phyloP scores from a whole-genome alignment of 2,329 filamentous ascomycete genomes.

The Colletotrichum acutatum region DNA sequence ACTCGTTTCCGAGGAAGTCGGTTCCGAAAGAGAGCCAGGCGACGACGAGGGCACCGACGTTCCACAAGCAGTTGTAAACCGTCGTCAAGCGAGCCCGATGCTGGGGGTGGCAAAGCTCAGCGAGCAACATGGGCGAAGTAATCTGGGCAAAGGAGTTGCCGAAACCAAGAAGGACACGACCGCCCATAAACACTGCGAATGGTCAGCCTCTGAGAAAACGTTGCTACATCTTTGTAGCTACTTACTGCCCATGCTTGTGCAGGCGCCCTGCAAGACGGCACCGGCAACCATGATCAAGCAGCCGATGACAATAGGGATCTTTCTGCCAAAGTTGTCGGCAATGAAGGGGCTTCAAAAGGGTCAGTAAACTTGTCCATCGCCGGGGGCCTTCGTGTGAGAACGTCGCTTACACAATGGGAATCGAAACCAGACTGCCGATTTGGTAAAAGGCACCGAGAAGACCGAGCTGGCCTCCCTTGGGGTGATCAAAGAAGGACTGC shows the following conservation, averaged over 20 bases:
- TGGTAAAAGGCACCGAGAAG: conserved; percentile 69
- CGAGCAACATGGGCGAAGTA: conserved; percentile 62
- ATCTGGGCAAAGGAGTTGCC: conserved; percentile 65
- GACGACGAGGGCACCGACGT: conserved; percentile 58
- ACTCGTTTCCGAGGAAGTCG: conserved; percentile 55
- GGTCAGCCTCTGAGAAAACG: not conserved
- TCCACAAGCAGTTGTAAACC: conserved; percentile 62
- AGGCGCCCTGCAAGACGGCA: conserved; percentile 65
- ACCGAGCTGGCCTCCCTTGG: conserved; percentile 56
- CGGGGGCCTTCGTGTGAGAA: not conserved
- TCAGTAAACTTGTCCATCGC: not conserved
- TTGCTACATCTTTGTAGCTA: not conserved
- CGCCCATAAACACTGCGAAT: conserved; percentile 54
- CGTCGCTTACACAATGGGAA: conserved; percentile 63
- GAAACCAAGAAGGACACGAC: conserved; percentile 68
- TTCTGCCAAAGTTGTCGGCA: conserved; percentile 65
- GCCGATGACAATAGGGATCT: conserved; percentile 63
- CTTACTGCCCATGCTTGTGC: conserved; percentile 50
- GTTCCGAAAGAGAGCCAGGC: conserved; percentile 63
- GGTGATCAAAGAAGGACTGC: conserved; percentile 60
- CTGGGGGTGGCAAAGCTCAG: conserved; percentile 64
- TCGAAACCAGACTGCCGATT: conserved; percentile 66
- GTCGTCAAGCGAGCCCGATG: conserved; percentile 61
- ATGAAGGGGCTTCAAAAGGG: conserved; percentile 53
- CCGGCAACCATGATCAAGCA: conserved; percentile 66